phyloP scores from a whole-genome alignment of 352 stramenopile species.

The Pythium insidiosum region DNA sequence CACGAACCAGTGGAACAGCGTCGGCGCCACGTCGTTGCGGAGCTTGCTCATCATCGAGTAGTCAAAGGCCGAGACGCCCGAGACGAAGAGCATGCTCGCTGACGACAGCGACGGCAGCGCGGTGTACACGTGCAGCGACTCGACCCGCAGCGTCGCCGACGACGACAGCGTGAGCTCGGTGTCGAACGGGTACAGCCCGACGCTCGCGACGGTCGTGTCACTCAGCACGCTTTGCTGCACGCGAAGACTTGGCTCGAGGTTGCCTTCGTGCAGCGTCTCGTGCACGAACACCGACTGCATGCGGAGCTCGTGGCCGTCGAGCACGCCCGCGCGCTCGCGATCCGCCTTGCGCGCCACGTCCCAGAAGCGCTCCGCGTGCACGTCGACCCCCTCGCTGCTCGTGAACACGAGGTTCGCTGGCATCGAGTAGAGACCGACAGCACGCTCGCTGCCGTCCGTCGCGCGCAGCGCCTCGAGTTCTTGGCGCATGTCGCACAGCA shows the following conservation, averaged over 20 bases:
- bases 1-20: conserved; percentile 48
- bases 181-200: conserved; percentile 21
- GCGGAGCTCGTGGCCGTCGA: conserved; percentile 47
- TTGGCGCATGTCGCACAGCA: conserved; percentile 34
- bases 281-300: conserved; percentile 56
- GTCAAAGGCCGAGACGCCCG: conserved; percentile 38
- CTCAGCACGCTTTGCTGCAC: conserved; percentile 38
- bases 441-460: conserved; percentile 9
- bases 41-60: conserved; percentile 66
- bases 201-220: conserved; percentile 27
- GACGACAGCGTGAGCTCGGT: conserved; percentile 2
- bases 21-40: conserved; percentile 15
- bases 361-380: conserved; percentile 36
- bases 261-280: conserved; percentile 39
- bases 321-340: conserved; percentile 27
- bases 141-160: conserved; percentile 22
- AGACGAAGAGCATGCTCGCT: conserved; percentile 41
- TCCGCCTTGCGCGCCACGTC: conserved; percentile 41
- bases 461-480: conserved; percentile 9
- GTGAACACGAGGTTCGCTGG: conserved; percentile 37
- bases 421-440: conserved; percentile 40
- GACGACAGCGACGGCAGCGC: conserved; percentile 43
- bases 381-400: conserved; percentile 32
- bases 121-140: conserved; percentile 46
- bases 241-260: conserved; percentile 17